Evolutionary conservation across 2,329 filamentous ascomycete genomes (phyloP), one percentile per base, ranked within the genome.

Genomic region (Pyricularia grisea): DNA sequence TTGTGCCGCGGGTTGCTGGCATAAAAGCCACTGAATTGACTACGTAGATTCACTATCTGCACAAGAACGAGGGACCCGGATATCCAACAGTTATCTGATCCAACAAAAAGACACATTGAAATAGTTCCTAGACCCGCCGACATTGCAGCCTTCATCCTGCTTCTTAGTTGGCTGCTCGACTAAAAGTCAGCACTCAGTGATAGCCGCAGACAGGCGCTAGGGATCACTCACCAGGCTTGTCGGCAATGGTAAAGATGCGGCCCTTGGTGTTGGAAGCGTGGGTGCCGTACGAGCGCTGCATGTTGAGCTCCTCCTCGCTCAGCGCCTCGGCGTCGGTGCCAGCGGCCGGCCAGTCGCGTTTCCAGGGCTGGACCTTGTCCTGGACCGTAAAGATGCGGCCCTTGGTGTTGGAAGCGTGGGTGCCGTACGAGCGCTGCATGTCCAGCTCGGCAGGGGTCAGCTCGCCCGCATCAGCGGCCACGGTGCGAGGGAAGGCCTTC

Each of bases 361-460:
- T 36, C 31, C 31, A 36, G 12, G 50, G 50, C 50, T 58, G 50
- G 17, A 2, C 50, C n/a, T 58, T 64, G 69, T 69, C 70, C 60
- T 68, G 58, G 60, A 71, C 31, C 55, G 67, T 67, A 60, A 69
- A 68, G 63, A 71, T 70, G 42, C 70, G 67, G 64, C 71, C 71
- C 65, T 72, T 72, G 70, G 71, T 72, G 71, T 72, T 72, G 68
- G 71, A 72, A 31, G 71, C 71, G 63, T 72, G 71, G 60, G 68
- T 72, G 28, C 71, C 71, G 50, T 69, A 72, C n/a, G 71, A 68
- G 36, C 71, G 71, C 65, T 72, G 71, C 66, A 70, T 91, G 58
- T 93, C 92, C 89, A 98, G 97, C 80, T 98, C 94, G 73, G 97
- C 94, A 14, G 50, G 50, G 4, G 50, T 58, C 50, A 14, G 50